phyloP scores from a whole-genome alignment of 1,284 basidiomycete species.

The Fistulinella cinereoalba region DNA sequence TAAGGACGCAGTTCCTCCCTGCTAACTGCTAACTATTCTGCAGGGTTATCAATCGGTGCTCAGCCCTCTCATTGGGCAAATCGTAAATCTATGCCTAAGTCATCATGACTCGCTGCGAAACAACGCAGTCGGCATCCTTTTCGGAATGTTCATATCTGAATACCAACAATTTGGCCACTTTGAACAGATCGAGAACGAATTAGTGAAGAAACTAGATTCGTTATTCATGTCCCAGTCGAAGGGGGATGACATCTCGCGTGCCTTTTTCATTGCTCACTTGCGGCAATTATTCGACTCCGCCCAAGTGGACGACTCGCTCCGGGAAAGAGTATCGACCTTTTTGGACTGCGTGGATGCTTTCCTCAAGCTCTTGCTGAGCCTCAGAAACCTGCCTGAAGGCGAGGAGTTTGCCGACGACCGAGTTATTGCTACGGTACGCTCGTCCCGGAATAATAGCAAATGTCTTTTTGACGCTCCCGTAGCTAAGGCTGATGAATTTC shows the following conservation, averaged over 20 bases:
- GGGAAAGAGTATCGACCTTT: constrained; percentile 77
- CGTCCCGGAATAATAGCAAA: background rate
- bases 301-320: constrained; percentile 76
- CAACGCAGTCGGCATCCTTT: constrained; percentile 90
- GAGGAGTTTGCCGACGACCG: constrained; percentile 93
- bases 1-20: constrained; percentile 38
- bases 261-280: constrained; percentile 93
- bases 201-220: constrained; percentile 93
- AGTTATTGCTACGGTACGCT: constrained; percentile 78
- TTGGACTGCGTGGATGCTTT: constrained; percentile 91
- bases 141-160: constrained; percentile 95
- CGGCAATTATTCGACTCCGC: constrained; percentile 84
- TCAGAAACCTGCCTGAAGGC: constrained; percentile 92
- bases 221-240: constrained; percentile 89
- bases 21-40: constrained; percentile 8
- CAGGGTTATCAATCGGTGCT: constrained; percentile 84
- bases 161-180: constrained; percentile 80
- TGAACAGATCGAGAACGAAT: constrained; percentile 86
- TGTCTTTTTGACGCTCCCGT: constrained; percentile 3
- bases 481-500: constrained; percentile 91
- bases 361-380: constrained; percentile 87
- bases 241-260: constrained; percentile 85
- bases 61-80: constrained; percentile 84
- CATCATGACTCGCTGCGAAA: constrained; percentile 91
- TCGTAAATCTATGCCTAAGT: constrained; percentile 91